A percentile compares a stretch with the other conserved stretches of the same genome.
These are phyloP conservation scores for Lathyrus aphaca DNA, from an alignment of 306 rosid genomes.

Conservation along the genomic window DNA sequence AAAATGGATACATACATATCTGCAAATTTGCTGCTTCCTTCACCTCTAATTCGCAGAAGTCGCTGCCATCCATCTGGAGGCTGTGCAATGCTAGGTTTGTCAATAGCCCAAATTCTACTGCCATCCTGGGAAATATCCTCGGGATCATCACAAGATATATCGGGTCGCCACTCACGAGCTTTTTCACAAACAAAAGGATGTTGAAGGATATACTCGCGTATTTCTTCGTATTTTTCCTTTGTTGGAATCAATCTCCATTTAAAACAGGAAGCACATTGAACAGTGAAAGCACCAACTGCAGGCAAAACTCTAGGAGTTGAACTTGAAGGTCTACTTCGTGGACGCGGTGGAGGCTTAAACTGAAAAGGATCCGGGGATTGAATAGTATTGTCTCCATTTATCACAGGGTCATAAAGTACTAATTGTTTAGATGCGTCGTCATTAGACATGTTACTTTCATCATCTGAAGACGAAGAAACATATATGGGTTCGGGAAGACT, in stretches of 20 bases:
- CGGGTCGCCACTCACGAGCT: constrained; percentile 86
- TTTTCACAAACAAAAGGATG: constrained; percentile 71
- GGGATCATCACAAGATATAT: constrained; percentile 79
- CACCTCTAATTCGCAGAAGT: constrained; percentile 77
- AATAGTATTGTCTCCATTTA: constrained; percentile 40
- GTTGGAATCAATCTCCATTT: constrained; percentile 97
- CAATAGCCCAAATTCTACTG: constrained; percentile 92
- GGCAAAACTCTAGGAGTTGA: constrained; percentile 64
- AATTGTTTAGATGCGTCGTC: constrained; percentile 57
- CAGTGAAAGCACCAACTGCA: constrained; percentile 79
- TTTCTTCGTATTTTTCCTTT: constrained; percentile 86
- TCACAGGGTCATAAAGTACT: constrained; percentile 68
- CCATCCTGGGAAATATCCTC: constrained; percentile 88
- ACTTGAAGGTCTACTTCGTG: constrained; percentile 30
- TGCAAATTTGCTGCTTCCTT: constrained; percentile 91
- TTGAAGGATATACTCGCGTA: constrained; percentile 79
- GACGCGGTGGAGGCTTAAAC: constrained; percentile 33
- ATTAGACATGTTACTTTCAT: constrained; percentile 51
- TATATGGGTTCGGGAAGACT: constrained; percentile 31
- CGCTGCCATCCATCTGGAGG: constrained; percentile 95
- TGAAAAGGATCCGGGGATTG: constrained; percentile 48
- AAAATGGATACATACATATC: constrained; percentile 65
- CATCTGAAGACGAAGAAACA: constrained; percentile 58
- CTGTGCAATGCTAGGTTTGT: constrained; percentile 90
- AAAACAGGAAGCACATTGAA: constrained; percentile 88